A percentile compares a stretch with the other conserved stretches of the same genome.
phyloP scores from a whole-genome alignment of 106 monocot species.

The Dactylorhiza incarnata region DNA sequence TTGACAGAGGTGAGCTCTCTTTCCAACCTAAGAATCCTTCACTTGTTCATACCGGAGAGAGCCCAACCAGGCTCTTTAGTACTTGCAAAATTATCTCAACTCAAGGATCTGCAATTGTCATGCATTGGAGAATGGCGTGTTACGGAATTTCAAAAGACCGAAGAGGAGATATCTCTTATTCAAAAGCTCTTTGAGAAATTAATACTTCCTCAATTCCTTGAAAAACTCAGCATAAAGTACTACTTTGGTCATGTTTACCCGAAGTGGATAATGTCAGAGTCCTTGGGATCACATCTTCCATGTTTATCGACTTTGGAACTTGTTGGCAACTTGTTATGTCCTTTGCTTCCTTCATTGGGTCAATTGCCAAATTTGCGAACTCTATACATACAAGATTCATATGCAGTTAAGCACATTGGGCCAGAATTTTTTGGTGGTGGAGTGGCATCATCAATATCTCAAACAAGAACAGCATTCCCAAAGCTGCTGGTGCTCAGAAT shows the following conservation, averaged over 20 bases:
- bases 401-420: conserved; percentile 6
- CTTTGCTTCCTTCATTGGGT: conserved; percentile 6
- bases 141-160: not conserved
- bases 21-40: too few species aligned
- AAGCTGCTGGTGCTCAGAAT: conserved; percentile 13
- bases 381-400: not conserved
- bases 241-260: conserved; percentile 8
- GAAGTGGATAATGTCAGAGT: conserved; percentile 3
- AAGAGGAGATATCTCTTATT: not conserved
- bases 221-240: not conserved
- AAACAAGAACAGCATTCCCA: conserved; percentile 9
- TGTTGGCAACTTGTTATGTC: not conserved
- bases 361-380: not conserved
- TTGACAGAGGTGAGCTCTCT: conserved; percentile 25
- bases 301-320: not conserved
- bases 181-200: conserved; percentile 4
- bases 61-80: not conserved
- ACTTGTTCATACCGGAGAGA: conserved; percentile 22
- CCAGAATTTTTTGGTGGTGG: conserved; percentile 4
- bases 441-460: not conserved
- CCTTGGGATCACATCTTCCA: not conserved
- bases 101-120: not conserved
- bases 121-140: not conserved
- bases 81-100: not conserved
- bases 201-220: not conserved